phyloP scores from a whole-genome alignment of 2,329 filamentous ascomycete genomes.

The Domatiomyces globalis region DNA sequence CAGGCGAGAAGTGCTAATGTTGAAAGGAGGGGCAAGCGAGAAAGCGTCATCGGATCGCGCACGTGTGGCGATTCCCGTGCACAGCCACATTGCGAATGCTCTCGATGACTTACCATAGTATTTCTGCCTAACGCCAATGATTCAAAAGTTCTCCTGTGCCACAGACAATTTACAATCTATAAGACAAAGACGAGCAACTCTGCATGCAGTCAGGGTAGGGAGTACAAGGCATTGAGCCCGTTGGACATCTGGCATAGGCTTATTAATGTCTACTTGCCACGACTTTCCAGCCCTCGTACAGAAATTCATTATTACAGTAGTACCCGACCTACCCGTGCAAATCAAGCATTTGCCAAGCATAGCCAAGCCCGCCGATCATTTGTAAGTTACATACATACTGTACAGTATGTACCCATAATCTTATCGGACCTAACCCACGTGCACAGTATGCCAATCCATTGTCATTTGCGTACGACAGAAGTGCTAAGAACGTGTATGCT shows the following conservation, averaged over 20 bases:
- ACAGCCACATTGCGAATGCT: neutral
- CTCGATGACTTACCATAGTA: too few species aligned
- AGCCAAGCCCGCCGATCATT: neutral
- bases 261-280: neutral
- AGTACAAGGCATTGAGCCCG: too few species aligned
- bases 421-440: neutral
- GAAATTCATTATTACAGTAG: too few species aligned
- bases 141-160: neutral
- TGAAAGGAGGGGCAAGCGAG: neutral
- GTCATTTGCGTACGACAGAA: too few species aligned
- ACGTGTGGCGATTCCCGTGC: neutral
- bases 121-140: neutral
- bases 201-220: too few species aligned
- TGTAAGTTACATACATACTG: too few species aligned
- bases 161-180: neutral
- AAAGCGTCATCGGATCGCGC: neutral
- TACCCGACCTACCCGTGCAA: too few species aligned
- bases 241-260: neutral
- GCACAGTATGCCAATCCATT: too few species aligned
- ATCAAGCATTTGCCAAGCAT: neutral
- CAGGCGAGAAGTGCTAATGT: neutral
- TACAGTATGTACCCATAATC: too few species aligned
- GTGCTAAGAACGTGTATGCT: too few species aligned
- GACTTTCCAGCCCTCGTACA: too few species aligned
- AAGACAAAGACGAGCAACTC: too few species aligned